A percentile compares a stretch with the other conserved stretches of the same genome.
phyloP scores from a whole-genome alignment of 345 rosid genomes.

The Alliaria petiolata region DNA sequence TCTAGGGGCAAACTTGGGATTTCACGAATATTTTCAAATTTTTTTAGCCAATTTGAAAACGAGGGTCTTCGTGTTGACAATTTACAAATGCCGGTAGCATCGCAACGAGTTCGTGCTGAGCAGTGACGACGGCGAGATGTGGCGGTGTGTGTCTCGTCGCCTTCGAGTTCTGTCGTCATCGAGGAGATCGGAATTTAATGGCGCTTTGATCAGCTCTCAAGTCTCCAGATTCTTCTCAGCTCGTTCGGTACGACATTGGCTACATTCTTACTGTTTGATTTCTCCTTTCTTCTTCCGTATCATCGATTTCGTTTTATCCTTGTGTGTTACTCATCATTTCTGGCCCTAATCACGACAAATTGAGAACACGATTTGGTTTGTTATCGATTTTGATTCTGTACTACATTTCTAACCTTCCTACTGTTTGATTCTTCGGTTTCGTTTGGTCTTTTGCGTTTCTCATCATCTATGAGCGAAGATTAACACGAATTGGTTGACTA shows the following conservation, averaged over 20 bases:
- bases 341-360: not conserved
- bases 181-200: constrained; percentile 41
- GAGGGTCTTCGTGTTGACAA: too few species aligned
- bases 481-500: too few species aligned
- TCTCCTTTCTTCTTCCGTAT: not conserved
- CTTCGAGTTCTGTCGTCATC: constrained; percentile 48
- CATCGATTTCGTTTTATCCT: not conserved
- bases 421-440: too few species aligned
- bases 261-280: too few species aligned
- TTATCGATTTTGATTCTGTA: too few species aligned
- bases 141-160: constrained; percentile 91
- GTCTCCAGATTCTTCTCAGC: constrained; percentile 66
- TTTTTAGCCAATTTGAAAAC: too few species aligned
- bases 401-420: too few species aligned
- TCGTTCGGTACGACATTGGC: constrained; percentile 40
- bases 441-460: not conserved
- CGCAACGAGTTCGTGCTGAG: constrained; percentile 6
- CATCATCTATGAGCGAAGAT: not conserved
- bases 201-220: constrained; percentile 42
- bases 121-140: constrained; percentile 44
- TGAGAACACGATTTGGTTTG: not conserved
- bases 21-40: too few species aligned
- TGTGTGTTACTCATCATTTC: not conserved
- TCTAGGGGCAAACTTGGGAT: too few species aligned
- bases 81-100: too few species aligned